Conservation (phyloP, 805 yeast species). For the Metschnikowia aberdeeniae region DNA sequence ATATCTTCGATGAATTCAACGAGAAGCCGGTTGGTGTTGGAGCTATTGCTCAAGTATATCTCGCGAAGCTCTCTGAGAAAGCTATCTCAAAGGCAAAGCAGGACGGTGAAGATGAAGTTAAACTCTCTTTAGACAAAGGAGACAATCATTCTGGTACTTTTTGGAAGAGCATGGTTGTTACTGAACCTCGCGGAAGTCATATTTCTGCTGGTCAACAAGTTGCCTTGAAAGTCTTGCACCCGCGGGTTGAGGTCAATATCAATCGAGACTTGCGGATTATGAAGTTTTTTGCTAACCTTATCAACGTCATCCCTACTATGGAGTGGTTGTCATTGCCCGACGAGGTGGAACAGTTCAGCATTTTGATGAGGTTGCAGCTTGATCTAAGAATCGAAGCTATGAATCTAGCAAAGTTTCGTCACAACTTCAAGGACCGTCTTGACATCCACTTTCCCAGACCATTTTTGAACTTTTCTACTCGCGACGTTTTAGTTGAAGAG, state of each 20-base stretch:
- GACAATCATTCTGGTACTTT: constrained; percentile 16
- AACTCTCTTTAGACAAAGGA: constrained; percentile 13
- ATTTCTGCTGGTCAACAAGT: constrained; percentile 52
- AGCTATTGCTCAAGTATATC: constrained; percentile 94
- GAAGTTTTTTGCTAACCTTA: constrained; percentile 68
- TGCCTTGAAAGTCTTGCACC: constrained; percentile 92
- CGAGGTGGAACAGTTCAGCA: constrained; percentile 84
- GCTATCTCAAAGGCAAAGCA: constrained; percentile 37
- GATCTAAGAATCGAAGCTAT: constrained; percentile 88
- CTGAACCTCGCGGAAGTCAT: constrained; percentile 28
- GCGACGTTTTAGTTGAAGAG: constrained; percentile 81
- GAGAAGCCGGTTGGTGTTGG: constrained; percentile 90
- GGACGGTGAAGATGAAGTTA: constrained; percentile 20
- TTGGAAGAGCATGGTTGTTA: constrained; percentile 32
- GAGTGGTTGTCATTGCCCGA: constrained; percentile 96
- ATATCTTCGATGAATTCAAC: constrained; percentile 74
- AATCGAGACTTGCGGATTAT: constrained; percentile 80
- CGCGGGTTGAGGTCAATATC: constrained; percentile 68
- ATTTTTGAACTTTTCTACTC: constrained; percentile 56
- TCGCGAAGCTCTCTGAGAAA: constrained; percentile 55
- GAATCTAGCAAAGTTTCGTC: constrained; percentile 67
- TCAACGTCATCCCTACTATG: constrained; percentile 84
- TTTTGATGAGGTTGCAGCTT: constrained; percentile 82
- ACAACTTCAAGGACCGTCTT: constrained; percentile 53
- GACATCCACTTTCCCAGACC: constrained; percentile 83